Conservation (phyloP, 345 rosid genomes). For the Eucalyptus virginea region DNA sequence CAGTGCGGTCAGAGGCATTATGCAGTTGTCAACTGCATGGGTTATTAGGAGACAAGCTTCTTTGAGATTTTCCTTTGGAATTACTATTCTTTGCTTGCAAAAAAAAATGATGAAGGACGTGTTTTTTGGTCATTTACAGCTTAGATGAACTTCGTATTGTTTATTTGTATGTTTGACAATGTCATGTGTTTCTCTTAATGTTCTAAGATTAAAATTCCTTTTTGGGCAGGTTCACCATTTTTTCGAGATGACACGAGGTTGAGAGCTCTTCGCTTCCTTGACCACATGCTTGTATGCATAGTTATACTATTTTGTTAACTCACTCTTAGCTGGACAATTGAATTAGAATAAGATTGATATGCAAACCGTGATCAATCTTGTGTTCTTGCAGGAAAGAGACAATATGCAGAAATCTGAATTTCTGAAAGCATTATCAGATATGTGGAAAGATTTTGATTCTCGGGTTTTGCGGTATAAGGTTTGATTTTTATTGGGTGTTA, state of each 20-base stretch:
- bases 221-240: constrained; percentile 66
- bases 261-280: constrained; percentile 99
- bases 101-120: neutral
- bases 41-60: neutral
- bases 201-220: neutral
- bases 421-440: constrained; percentile 89
- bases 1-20: neutral
- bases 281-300: constrained; percentile 88
- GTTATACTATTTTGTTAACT: neutral
- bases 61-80: neutral
- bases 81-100: neutral
- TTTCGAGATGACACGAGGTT: constrained; percentile 87
- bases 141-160: neutral
- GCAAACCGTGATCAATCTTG: neutral
- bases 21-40: neutral
- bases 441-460: constrained; percentile 98
- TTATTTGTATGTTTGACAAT: neutral
- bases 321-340: neutral
- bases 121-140: neutral
- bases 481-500: constrained; percentile 5
- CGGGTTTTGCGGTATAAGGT: constrained; percentile 99
- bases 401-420: constrained; percentile 99
- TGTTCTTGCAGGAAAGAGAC: constrained; percentile 71
- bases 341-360: neutral
- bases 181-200: neutral